Conservation (phyloP, 2,329 filamentous ascomycete species). For the Cercospora brassicicola region DNA sequence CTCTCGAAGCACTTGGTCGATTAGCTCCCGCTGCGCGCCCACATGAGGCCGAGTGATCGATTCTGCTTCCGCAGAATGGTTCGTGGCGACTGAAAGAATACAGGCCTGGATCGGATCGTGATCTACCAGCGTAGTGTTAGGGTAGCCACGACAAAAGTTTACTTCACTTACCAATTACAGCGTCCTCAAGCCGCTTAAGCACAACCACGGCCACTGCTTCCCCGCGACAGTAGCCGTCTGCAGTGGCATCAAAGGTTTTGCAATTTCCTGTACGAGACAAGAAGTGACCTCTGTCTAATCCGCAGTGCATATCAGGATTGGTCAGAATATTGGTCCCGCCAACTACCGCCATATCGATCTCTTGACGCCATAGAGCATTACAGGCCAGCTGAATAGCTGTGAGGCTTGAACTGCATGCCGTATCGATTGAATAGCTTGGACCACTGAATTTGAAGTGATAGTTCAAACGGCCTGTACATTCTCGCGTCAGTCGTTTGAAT, state of each 20-base stretch:
- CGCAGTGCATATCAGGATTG: background rate
- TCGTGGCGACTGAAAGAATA: background rate
- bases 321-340: background rate
- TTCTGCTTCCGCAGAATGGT: background rate
- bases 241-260: background rate
- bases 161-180: background rate
- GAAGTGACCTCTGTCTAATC: background rate
- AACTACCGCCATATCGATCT: background rate
- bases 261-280: background rate
- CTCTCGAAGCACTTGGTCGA: background rate
- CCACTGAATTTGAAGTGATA: background rate
- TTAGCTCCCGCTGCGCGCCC: background rate
- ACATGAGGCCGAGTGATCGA: background rate
- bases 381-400: background rate
- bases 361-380: background rate
- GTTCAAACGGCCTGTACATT: background rate
- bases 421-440: background rate
- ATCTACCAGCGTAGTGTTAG: background rate
- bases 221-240: background rate
- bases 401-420: background rate
- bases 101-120: background rate
- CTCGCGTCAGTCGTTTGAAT: background rate
- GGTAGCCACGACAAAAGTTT: background rate
- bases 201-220: background rate
- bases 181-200: background rate